Base-by-base conservation (phyloP, 371 early-diverging fungal genomes). In the Mortierella sp. region DNA sequence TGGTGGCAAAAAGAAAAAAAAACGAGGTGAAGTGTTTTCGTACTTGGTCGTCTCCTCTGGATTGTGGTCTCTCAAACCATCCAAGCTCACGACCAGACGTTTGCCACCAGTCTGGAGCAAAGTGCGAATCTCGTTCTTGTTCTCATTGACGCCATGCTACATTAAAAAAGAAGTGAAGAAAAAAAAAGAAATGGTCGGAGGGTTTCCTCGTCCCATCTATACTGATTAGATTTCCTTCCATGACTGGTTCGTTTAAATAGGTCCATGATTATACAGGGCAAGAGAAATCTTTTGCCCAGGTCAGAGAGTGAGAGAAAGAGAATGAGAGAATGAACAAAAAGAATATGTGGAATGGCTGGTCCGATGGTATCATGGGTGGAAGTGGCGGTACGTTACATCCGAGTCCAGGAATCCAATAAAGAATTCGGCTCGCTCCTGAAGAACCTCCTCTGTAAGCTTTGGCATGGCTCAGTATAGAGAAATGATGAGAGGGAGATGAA, bases 11-110 rank as follows among this genome's bases (percentile, higher is more conserved):
- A n/a, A 37, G 15, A 11, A 2, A n/a, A 12, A 30, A 7, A 23
- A 58, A 16, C 21, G n/a, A 37, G 21, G 23, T n/a, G n/a, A n/a
- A n/a, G n/a, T n/a, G n/a, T n/a, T n/a, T 50, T 62, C 75, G 66
- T 85, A 94, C 94, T 89, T 89, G 52, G 84, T 77, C 15, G 92
- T 85, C 66, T 90, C 88, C 16, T 88, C 91, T 3, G 85, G 64
- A 70, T 92, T 90, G 76, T 90, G 92, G 60, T 90, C 84, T 64
- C 98, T 93, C 37, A 98, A 72, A 69, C 94, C 89, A 84, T 98
- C 96, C 59, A 98, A 81, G 71, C 94, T 95, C 71, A 98, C 90
- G 19, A 97, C 86, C 50, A 98, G 81, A 19, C 99, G 88, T 26
- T 90, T 86, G 57, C 88, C 81, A 6, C 85, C 86, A 12, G 74